Evolutionary conservation across 192 early-diverging fungal genomes (phyloP).

Genomic region (Coemansia sp.): DNA sequence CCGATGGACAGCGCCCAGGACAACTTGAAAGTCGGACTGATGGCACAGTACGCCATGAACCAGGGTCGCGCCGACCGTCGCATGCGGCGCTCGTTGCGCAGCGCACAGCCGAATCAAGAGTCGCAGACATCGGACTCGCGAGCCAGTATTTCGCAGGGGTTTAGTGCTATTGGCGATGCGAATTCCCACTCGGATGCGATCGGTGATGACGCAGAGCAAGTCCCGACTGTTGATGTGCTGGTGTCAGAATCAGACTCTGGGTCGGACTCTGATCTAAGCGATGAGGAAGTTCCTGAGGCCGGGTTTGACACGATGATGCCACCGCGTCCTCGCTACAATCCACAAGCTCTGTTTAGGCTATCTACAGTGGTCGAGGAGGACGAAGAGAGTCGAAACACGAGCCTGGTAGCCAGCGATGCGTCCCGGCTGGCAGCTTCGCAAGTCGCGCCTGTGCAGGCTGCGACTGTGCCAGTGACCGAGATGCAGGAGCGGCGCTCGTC

Average conservation of each 20-base stretch:
- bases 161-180: slow-evolving; percentile 20
- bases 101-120: neutral
- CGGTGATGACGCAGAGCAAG: neutral
- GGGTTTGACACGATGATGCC: slow-evolving; percentile 38
- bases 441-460: too few species aligned
- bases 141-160: slow-evolving; percentile 20
- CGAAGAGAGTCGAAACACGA: slow-evolving; percentile 27
- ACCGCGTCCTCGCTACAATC: slow-evolving; percentile 22
- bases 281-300: slow-evolving; percentile 2
- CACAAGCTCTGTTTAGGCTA: slow-evolving; percentile 34
- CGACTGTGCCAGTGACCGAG: too few species aligned
- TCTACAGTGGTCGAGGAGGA: slow-evolving; percentile 45
- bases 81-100: slow-evolving; percentile 14
- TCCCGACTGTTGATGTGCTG: neutral
- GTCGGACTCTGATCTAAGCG: neutral
- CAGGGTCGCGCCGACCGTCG: slow-evolving; percentile 19
- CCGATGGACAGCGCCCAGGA: slow-evolving; percentile 38
- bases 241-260: neutral
- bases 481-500: slow-evolving; percentile 21
- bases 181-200: neutral
- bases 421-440: neutral
- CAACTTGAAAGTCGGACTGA: slow-evolving; percentile 33
- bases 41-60: slow-evolving; percentile 47
- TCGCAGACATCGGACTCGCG: neutral
- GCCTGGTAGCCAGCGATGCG: slow-evolving; percentile 26